A percentile compares a stretch with the other conserved stretches of the same genome.
phyloP scores from a whole-genome alignment of 2,329 filamentous ascomycete genomes.

The Pezizomycotina sp. region DNA sequence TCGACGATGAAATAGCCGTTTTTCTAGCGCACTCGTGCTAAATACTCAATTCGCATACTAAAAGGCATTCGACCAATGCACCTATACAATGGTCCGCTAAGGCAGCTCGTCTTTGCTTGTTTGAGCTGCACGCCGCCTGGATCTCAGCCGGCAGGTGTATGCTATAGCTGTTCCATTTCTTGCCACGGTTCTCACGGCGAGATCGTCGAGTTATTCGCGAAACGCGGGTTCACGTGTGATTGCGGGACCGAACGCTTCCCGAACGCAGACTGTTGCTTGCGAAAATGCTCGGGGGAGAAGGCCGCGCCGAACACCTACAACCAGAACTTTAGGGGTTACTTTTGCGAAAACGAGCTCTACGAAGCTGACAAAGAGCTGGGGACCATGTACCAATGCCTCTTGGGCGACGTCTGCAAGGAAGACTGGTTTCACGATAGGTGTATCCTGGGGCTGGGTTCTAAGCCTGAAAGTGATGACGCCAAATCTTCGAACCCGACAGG shows the following conservation, averaged over 20 bases:
- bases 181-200: constrained; percentile 81
- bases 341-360: constrained; percentile 77
- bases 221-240: constrained; percentile 90
- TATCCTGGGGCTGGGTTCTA: constrained; percentile 18
- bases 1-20: constrained; percentile 1
- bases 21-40: constrained; percentile 8
- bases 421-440: constrained; percentile 26
- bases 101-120: constrained; percentile 82
- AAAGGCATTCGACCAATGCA: constrained; percentile 86
- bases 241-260: constrained; percentile 73
- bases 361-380: constrained; percentile 79
- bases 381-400: constrained; percentile 85
- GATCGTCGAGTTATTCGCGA: constrained; percentile 88
- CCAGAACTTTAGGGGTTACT: constrained; percentile 83
- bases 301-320: constrained; percentile 74
- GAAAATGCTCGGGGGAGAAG: constrained; percentile 62
- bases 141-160: constrained; percentile 61
- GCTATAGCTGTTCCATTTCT: constrained; percentile 91
- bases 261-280: constrained; percentile 57
- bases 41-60: constrained; percentile 17
- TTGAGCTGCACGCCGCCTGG: constrained; percentile 65
- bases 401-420: constrained; percentile 25
- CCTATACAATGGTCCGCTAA: constrained; percentile 74
- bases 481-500: constrained; percentile 11
- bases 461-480: background rate